Evolutionary conservation across 352 stramenopile species (phyloP).

Genomic region (Phytophthora tentaculata): DNA sequence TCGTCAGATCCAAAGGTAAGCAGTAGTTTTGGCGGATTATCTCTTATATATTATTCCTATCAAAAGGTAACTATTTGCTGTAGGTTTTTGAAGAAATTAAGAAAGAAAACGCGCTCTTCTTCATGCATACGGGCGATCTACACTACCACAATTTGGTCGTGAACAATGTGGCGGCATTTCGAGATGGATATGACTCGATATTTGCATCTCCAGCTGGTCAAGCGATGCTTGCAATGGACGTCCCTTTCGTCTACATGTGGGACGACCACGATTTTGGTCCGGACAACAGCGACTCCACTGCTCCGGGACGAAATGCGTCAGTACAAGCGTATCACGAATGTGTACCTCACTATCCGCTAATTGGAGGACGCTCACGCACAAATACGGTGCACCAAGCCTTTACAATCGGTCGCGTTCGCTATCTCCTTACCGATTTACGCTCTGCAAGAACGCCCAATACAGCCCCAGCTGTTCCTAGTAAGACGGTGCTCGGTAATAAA

Average conservation of each 20-base stretch:
- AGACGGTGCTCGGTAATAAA: constrained; percentile 82
- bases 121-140: constrained; percentile 90
- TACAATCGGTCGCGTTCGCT: constrained; percentile 84
- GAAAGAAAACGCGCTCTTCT: constrained; percentile 75
- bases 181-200: constrained; percentile 70
- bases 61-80: constrained; percentile 1
- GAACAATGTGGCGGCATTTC: constrained; percentile 68
- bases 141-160: constrained; percentile 87
- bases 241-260: constrained; percentile 92
- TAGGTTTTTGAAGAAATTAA: constrained; percentile 71
- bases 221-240: constrained; percentile 82
- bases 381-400: constrained; percentile 81
- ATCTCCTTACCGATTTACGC: constrained; percentile 84
- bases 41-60: neutral
- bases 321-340: constrained; percentile 83
- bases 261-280: constrained; percentile 91
- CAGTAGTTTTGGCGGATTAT: neutral
- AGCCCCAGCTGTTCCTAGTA: constrained; percentile 66
- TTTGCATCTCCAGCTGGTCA: constrained; percentile 71
- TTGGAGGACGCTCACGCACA: constrained; percentile 40
- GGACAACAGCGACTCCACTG: constrained; percentile 88
- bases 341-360: constrained; percentile 77
- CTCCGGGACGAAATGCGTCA: constrained; percentile 70
- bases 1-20: constrained; percentile 66
- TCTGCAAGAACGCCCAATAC: constrained; percentile 78